These are phyloP conservation scores for Yamadazyma phyllophila DNA, from an alignment of 805 yeast species.

Conservation along the genomic window DNA sequence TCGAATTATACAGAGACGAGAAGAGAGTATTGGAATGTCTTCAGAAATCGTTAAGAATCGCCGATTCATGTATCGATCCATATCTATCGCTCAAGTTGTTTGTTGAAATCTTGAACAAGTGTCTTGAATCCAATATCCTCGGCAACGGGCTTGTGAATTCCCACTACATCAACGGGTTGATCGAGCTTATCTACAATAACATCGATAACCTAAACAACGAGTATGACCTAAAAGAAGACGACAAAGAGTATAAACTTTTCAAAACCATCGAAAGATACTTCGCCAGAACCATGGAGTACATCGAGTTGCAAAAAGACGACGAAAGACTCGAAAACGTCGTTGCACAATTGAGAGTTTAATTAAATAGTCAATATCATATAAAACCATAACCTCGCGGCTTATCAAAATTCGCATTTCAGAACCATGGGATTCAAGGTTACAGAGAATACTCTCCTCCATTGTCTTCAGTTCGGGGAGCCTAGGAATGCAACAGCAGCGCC, in stretches of 20 bases:
- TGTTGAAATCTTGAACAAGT: constrained; percentile 84
- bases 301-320: constrained; percentile 68
- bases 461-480: constrained; percentile 1
- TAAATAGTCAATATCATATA: not conserved
- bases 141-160: constrained; percentile 70
- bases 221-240: constrained; percentile 18
- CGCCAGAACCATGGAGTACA: constrained; percentile 68
- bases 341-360: not conserved
- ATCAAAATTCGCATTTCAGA: not conserved
- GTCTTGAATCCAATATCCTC: constrained; percentile 80
- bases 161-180: constrained; percentile 78
- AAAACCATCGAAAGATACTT: constrained; percentile 40
- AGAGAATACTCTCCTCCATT: constrained; percentile 5
- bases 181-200: constrained; percentile 74
- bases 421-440: not conserved
- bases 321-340: constrained; percentile 59
- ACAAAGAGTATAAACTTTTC: constrained; percentile 25
- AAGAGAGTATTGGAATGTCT: constrained; percentile 88
- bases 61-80: constrained; percentile 90
- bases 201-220: constrained; percentile 44
- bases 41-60: constrained; percentile 82
- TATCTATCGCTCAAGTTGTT: constrained; percentile 74
- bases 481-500: not conserved
- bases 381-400: not conserved
- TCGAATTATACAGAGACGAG: constrained; percentile 37